Percentiles rank a stretch among this genome's conserved stretches.
phyloP scores from a whole-genome alignment of 768 basidiomycete species.

The Agaricus blazei region DNA sequence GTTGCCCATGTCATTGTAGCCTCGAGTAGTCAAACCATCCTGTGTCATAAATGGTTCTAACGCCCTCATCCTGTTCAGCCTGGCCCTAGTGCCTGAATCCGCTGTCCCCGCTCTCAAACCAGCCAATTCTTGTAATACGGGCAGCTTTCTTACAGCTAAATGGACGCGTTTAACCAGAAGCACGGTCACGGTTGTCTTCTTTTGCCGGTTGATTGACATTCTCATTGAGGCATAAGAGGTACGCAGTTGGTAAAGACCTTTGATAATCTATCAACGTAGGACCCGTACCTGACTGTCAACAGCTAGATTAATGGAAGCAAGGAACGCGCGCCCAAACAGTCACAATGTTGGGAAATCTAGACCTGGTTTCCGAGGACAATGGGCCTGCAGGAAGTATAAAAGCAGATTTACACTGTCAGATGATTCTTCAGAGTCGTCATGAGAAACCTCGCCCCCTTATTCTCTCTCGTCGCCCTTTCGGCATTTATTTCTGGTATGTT shows the following conservation, averaged over 20 bases:
- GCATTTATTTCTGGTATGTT: conserved; percentile 18
- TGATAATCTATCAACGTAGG: conserved; percentile 1
- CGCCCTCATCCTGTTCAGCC: no score
- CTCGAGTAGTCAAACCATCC: no score
- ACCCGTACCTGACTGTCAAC: conserved; percentile 7
- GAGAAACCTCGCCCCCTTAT: conserved; percentile 10
- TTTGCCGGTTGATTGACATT: background rate
- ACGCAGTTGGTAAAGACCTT: background rate
- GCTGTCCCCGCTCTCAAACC: no score
- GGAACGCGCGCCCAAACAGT: background rate
- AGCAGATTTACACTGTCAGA: background rate
- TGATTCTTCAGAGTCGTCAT: conserved; percentile 2
- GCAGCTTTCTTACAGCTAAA: no score
- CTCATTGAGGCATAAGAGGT: background rate
- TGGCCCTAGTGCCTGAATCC: no score
- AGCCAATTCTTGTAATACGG: no score
- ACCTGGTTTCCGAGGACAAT: background rate
- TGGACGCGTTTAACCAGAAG: background rate
- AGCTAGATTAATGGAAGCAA: conserved; percentile 4
- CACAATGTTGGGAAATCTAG: background rate
- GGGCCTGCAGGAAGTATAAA: conserved; percentile 1
- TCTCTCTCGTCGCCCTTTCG: conserved; percentile 16
- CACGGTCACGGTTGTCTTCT: background rate
- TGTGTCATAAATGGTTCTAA: no score
- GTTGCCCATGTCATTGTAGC: no score